phyloP scores from a whole-genome alignment of 2,329 filamentous ascomycete species.

The Lasiodiplodia citricola region DNA sequence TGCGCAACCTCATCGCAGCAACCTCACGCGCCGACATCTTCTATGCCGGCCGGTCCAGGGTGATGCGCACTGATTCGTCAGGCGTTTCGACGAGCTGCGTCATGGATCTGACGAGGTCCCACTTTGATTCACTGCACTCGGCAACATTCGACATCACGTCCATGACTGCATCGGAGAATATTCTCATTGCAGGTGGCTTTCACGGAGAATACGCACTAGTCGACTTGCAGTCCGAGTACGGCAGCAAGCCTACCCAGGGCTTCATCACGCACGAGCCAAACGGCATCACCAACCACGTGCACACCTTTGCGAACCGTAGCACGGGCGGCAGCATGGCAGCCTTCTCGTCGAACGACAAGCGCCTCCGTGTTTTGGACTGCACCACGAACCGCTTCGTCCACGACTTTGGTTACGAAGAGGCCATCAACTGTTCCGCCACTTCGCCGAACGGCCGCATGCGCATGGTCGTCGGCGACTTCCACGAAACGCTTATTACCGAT shows the following conservation, averaged over 20 bases:
- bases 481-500: slow-evolving; percentile 69
- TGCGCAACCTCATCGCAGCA: slow-evolving; percentile 63
- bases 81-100: slow-evolving; percentile 49
- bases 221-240: slow-evolving; percentile 44
- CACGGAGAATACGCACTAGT: slow-evolving; percentile 62
- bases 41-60: slow-evolving; percentile 53
- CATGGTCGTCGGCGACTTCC: slow-evolving; percentile 73
- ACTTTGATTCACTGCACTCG: slow-evolving; percentile 29
- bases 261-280: slow-evolving; percentile 56
- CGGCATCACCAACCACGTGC: slow-evolving; percentile 64
- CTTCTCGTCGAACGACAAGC: slow-evolving; percentile 64
- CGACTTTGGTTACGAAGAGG: slow-evolving; percentile 61
- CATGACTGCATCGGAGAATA: slow-evolving; percentile 55
- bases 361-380: slow-evolving; percentile 61
- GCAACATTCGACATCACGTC: slow-evolving; percentile 56
- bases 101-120: slow-evolving; percentile 52
- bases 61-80: slow-evolving; percentile 57
- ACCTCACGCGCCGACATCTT: slow-evolving; percentile 61
- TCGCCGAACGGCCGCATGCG: slow-evolving; percentile 75
- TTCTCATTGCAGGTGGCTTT: slow-evolving; percentile 63
- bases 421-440: slow-evolving; percentile 75
- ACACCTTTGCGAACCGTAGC: slow-evolving; percentile 57
- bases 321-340: slow-evolving; percentile 55
- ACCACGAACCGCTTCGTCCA: slow-evolving; percentile 63
- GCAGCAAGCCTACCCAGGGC: slow-evolving; percentile 47